Evolutionary conservation across 441 rosid genomes (phyloP).

Genomic region (Corymbia calophylla): DNA sequence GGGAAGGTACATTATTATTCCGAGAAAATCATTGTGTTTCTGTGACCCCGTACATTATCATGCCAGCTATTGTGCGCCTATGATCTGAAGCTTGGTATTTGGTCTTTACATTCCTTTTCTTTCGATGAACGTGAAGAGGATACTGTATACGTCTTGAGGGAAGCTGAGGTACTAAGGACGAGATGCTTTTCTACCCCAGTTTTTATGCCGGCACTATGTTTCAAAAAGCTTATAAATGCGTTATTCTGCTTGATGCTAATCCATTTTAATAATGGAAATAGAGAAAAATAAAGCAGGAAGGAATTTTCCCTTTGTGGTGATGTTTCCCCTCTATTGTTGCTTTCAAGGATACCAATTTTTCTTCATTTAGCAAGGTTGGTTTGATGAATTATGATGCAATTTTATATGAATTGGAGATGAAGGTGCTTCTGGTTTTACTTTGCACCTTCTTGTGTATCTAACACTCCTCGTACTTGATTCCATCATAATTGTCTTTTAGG

Average conservation of each 20-base stretch:
- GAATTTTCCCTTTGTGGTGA: neutral
- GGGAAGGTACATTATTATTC: constrained; percentile 25
- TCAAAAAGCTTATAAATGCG: neutral
- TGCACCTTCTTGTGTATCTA: neutral
- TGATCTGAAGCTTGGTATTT: neutral
- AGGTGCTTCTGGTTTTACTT: neutral
- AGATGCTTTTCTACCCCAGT: neutral
- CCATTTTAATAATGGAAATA: neutral
- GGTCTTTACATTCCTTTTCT: neutral
- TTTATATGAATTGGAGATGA: neutral
- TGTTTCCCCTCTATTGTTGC: neutral
- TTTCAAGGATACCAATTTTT: neutral
- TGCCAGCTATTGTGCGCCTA: neutral
- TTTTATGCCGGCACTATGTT: neutral
- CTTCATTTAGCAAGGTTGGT: neutral
- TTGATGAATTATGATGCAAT: neutral
- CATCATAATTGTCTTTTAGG: neutral
- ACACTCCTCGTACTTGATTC: neutral
- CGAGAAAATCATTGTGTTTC: neutral
- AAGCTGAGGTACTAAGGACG: neutral
- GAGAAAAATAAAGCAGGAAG: neutral
- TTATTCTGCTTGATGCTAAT: neutral
- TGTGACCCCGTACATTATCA: neutral
- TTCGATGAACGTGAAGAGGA: neutral
- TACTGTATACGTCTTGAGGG: neutral